These are phyloP conservation scores for Adenanthera pavonina DNA, from an alignment of 306 rosid genomes.

Conservation along the genomic window DNA sequence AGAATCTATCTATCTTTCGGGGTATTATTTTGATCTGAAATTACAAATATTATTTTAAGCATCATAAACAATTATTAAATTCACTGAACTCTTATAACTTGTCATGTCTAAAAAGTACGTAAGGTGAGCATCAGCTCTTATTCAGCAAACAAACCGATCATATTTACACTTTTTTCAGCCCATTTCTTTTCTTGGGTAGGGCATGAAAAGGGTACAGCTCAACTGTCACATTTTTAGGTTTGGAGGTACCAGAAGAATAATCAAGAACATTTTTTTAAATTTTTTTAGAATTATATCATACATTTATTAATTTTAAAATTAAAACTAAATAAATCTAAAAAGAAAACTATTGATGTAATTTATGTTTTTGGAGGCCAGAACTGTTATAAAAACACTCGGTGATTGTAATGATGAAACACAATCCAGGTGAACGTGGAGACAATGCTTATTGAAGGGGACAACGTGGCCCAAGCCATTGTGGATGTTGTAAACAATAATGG, in stretches of 20 bases:
- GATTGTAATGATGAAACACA: neutral
- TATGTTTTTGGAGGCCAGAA: neutral
- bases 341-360: neutral
- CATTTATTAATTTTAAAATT: neutral
- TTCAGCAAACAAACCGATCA: too few relatives aligned
- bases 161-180: too few relatives aligned
- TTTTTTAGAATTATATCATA: neutral
- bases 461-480: constrained; percentile 41
- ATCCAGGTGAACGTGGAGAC: constrained; percentile 50
- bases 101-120: too few relatives aligned
- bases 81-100: too few relatives aligned
- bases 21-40: too few relatives aligned
- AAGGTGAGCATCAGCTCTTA: too few relatives aligned
- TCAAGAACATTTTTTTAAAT: too few relatives aligned
- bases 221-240: too few relatives aligned
- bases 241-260: too few relatives aligned
- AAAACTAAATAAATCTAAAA: neutral
- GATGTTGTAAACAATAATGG: constrained; percentile 28
- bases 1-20: too few relatives aligned
- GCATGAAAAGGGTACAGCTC: neutral
- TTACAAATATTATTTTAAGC: too few relatives aligned
- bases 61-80: too few relatives aligned
- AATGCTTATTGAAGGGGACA: constrained; percentile 41
- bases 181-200: neutral
- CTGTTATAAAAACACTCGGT: neutral